phyloP scores from a whole-genome alignment of 441 rosid species.

The Arabidopsis lyrata region DNA sequence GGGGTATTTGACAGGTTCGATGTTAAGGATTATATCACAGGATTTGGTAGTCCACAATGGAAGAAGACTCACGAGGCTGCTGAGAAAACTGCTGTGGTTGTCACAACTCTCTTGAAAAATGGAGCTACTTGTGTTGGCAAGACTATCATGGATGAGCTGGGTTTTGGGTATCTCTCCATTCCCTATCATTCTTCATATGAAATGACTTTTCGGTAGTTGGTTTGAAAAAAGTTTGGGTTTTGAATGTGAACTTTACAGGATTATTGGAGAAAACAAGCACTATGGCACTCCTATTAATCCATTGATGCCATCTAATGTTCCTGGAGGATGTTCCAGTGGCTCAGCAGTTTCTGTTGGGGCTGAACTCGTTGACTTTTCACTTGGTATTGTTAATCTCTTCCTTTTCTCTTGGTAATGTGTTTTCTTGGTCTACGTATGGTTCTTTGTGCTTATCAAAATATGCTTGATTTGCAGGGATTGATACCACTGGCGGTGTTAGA shows the following conservation, averaged over 20 bases:
- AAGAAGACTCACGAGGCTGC: conserved; percentile 75
- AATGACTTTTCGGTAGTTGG: conserved; percentile 10
- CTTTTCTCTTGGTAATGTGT: neutral
- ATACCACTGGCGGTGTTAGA: conserved; percentile 81
- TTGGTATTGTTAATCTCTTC: conserved; percentile 56
- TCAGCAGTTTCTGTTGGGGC: conserved; percentile 95
- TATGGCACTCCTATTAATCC: conserved; percentile 91
- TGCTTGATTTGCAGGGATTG: conserved; percentile 66
- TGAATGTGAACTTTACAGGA: conserved; percentile 50
- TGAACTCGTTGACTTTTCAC: conserved; percentile 86
- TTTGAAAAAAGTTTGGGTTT: neutral
- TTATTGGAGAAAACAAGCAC: conserved; percentile 80
- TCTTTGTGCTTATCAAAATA: neutral
- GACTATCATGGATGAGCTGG: conserved; percentile 87
- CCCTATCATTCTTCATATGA: neutral
- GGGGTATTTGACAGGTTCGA: conserved; percentile 66
- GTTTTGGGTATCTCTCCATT: conserved; percentile 63
- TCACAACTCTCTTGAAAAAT: conserved; percentile 71
- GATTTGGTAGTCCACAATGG: conserved; percentile 93
- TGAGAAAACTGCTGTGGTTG: conserved; percentile 73
- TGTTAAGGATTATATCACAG: conserved; percentile 75
- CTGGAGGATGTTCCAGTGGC: conserved; percentile 98
- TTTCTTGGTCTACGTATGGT: neutral
- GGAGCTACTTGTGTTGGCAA: conserved; percentile 96
- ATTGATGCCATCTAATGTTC: conserved; percentile 61